Base-by-base conservation (phyloP, 2,329 filamentous ascomycete genomes). In the Aspergillus hiratsukae region DNA sequence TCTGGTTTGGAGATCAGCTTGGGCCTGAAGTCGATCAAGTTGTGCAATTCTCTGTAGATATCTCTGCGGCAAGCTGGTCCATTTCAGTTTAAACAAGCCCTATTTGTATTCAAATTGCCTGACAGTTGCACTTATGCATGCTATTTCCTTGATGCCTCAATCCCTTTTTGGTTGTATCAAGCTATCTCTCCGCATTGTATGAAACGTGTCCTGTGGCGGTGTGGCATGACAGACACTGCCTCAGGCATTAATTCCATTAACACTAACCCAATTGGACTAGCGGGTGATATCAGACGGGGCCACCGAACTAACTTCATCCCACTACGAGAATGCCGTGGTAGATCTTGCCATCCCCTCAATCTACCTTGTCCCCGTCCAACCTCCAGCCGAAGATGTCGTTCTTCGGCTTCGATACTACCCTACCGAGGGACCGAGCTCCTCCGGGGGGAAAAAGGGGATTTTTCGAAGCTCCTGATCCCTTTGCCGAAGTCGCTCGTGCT, bases 381-480 rank as follows among this genome's bases (percentile, higher is more conserved):
- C 28, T 57, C 57, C 54, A 57, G 61, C 62, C 64, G 67, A 67
- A 64, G 64, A 94, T 96, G 92, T 92, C 91, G 35, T 96, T 96
- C 81, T 96, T 96, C 76, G 90, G 90, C 64, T 92, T 95, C 75
- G 88, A 95, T 71, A 81, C 87, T 56, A 82, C 81, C 61, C 83
- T 87, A 29, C 85, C 85, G 51, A 78, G 81, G 70, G 84, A 87
- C 72, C 79, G 83, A 64, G 88, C 91, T 70, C 85, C 89, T 66
- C 76, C 80, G 66, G 80, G 82, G 54, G 87, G 87, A 40, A 85
- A 88, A 53, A 91, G 91, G 66, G 77, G 76, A 48, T 77, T 79
- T 69, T 97, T 97, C 76, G 87, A 91, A 66, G 88, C 91, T 58
- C 83, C 89, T 65, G 91, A 99, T 75, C 91, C 93, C 41, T 97